phyloP scores from a whole-genome alignment of 805 yeast species.

The Candida golubevii region DNA sequence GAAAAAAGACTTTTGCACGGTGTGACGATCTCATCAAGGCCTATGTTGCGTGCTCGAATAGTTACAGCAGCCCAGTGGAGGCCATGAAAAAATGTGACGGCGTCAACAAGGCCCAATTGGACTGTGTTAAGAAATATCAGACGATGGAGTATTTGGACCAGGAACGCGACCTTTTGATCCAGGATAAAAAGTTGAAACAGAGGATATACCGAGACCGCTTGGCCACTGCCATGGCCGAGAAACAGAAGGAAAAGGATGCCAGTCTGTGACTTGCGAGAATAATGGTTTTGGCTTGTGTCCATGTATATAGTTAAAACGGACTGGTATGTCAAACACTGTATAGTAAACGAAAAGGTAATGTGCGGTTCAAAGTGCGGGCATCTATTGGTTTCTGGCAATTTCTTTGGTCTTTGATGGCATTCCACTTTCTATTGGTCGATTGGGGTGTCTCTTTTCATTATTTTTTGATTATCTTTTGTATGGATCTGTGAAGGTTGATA shows the following conservation, averaged over 20 bases:
- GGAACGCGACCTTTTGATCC: constrained; percentile 61
- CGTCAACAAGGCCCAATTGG: constrained; percentile 54
- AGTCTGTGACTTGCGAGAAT: too few species aligned
- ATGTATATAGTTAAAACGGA: too few species aligned
- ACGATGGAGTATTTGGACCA: constrained; percentile 60
- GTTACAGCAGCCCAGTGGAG: constrained; percentile 51
- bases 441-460: too few species aligned
- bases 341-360: too few species aligned
- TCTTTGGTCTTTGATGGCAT: too few species aligned
- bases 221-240: constrained; percentile 12
- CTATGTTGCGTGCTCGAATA: constrained; percentile 63
- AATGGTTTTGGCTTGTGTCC: too few species aligned
- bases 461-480: too few species aligned
- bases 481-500: too few species aligned
- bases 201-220: constrained; percentile 15
- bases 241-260: neutral
- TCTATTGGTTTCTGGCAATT: too few species aligned
- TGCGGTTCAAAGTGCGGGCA: too few species aligned
- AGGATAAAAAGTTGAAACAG: constrained; percentile 47
- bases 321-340: too few species aligned
- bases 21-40: constrained; percentile 65
- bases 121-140: constrained; percentile 61
- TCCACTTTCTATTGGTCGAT: too few species aligned
- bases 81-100: constrained; percentile 63
- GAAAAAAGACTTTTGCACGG: constrained; percentile 55